Evolutionary conservation across 371 early-diverging fungal species (phyloP), one percentile per base, ranked within the genome.

Genomic region (Parasitella parasitica): DNA sequence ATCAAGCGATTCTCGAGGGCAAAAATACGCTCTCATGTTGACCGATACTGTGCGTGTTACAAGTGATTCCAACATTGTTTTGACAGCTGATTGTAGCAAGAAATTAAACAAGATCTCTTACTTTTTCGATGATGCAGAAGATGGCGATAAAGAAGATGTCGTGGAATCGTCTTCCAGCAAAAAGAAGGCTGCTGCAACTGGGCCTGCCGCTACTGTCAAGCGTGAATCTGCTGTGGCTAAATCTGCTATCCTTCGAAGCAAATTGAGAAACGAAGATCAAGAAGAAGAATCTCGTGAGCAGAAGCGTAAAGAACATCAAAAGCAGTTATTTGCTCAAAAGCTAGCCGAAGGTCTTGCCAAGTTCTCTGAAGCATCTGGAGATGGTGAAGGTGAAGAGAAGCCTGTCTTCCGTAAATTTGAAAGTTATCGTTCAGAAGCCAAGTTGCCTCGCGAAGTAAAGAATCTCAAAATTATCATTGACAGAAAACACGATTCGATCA

Each of bases 381-480:
- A 84, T 18, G 84, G 74, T 41, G 74, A 84, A 35, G 86, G 84
- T 43, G 86, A 88, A 41, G 83, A 87, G 39, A 85, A 91, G 71
- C 86, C 84, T 6, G 83, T 83, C 6, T 93, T 95, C 71, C 84
- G 86, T 46, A 88, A 90, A 69, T 97, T 94, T 75, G 98, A 97
- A 72, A 93, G 94, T 81, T 99, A 99, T 78, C 88, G 92, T 66
- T 86, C 93, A 48, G 97, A 97, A 49, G 81, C 90, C 0, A 85
- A 87, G 28, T 64, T 98, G 28, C 99, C 99, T 12, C 86, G 85
- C 54, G 86, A 87, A 55, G 85, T 87, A 41, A 80, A 80, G 30
- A 82, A 88, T 27, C 76, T 91, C 20, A 78, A 93, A 85, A 94
- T 99, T 69, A 70, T 91, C 22, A 94, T 99, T 2, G 99, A 99